Percentiles rank a stretch among this genome's conserved stretches.
These are phyloP conservation scores for Arthrobotrys iridis DNA, from an alignment of 2,329 filamentous ascomycete genomes.

Conservation along the genomic window DNA sequence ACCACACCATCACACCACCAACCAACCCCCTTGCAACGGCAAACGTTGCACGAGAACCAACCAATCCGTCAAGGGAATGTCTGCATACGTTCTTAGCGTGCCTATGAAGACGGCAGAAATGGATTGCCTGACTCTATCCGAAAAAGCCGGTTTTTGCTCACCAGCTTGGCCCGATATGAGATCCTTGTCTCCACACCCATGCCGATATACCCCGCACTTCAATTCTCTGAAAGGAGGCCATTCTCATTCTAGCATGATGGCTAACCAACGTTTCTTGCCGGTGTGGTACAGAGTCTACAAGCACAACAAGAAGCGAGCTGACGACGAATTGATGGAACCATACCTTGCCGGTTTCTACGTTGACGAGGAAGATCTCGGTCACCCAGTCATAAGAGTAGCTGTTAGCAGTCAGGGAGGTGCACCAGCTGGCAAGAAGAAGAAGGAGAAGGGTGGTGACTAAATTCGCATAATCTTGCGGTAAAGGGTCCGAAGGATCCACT, in stretches of 20 bases:
- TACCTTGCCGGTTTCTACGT: slow-evolving; percentile 95
- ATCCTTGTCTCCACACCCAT: slow-evolving; percentile 7
- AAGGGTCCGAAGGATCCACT: no score
- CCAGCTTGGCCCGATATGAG: not conserved
- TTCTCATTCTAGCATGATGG: not conserved
- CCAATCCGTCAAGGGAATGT: not conserved
- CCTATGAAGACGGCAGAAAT: not conserved
- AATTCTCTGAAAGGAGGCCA: slow-evolving; percentile 19
- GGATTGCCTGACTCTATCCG: not conserved
- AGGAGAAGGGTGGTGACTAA: slow-evolving; percentile 68
- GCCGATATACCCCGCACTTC: slow-evolving; percentile 20
- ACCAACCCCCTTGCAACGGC: slow-evolving; percentile 4
- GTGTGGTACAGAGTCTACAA: slow-evolving; percentile 55
- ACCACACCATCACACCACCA: slow-evolving; percentile 9
- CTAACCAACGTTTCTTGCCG: slow-evolving; percentile 42
- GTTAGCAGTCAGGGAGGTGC: slow-evolving; percentile 76
- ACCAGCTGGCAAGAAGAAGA: slow-evolving; percentile 69
- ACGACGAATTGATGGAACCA: slow-evolving; percentile 88
- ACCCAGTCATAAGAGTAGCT: slow-evolving; percentile 86
- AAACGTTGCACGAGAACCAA: slow-evolving; percentile 13
- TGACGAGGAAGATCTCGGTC: slow-evolving; percentile 87
- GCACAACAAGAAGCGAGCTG: slow-evolving; percentile 69
- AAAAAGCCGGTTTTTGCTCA: slow-evolving; percentile 22
- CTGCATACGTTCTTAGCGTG: slow-evolving; percentile 9
- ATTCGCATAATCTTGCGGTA: no score